phyloP scores from a whole-genome alignment of 805 yeast genomes.

The Candida rishiriensis region DNA sequence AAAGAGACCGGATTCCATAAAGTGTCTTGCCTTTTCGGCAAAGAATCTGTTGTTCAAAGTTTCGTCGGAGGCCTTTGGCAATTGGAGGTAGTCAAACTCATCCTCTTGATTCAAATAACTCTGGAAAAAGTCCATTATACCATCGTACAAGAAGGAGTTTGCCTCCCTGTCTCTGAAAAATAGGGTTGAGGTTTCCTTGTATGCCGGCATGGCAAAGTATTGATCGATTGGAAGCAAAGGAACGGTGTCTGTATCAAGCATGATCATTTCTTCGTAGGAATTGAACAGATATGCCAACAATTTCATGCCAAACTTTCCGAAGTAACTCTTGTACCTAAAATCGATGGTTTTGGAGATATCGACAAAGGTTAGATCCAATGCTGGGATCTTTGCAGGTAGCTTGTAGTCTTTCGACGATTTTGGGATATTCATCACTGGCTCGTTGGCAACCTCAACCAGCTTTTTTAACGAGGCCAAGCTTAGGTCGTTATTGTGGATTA shows the following conservation, averaged over 20 bases:
- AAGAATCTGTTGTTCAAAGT: conserved; percentile 37
- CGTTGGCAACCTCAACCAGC: conserved; percentile 34
- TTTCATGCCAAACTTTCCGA: conserved; percentile 36
- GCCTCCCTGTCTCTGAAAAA: conserved; percentile 50
- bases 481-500: conserved; percentile 40
- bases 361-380: conserved; percentile 30
- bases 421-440: conserved; percentile 26
- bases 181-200: conserved; percentile 33
- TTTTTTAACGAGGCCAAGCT: conserved; percentile 29
- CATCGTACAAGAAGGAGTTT: conserved; percentile 34
- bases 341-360: conserved; percentile 28
- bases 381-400: conserved; percentile 17
- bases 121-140: conserved; percentile 39
- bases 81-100: conserved; percentile 35
- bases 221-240: conserved; percentile 32
- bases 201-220: conserved; percentile 35
- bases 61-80: conserved; percentile 34
- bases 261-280: conserved; percentile 50
- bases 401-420: conserved; percentile 16
- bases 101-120: conserved; percentile 43
- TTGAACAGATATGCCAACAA: conserved; percentile 55
- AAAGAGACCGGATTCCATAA: conserved; percentile 47
- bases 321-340: conserved; percentile 21
- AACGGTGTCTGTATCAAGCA: conserved; percentile 51
- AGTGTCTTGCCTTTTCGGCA: conserved; percentile 37